A percentile compares a stretch with the other conserved stretches of the same genome.
Conservation (phyloP, 2,329 filamentous ascomycete species). For the Aspergillus pseudotamarii region DNA sequence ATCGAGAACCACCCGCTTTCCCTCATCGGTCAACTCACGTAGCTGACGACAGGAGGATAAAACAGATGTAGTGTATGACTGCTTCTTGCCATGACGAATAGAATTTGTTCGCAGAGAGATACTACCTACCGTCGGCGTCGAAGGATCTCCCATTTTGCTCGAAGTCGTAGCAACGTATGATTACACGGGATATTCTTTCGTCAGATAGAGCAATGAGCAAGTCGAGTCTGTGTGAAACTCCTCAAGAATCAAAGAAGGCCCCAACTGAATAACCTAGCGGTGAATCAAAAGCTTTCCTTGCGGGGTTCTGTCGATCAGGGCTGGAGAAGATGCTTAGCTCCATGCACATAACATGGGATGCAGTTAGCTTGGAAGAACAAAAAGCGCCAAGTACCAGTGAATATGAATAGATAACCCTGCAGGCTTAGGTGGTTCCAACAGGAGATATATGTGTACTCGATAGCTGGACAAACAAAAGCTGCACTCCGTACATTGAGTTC, state of each 20-base stretch:
- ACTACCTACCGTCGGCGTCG: neutral
- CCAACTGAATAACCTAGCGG: neutral
- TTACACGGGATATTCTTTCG: neutral
- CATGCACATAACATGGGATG: too few relatives aligned
- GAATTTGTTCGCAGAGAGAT: neutral
- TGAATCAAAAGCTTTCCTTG: neutral
- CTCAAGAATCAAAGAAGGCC: neutral
- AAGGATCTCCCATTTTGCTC: neutral
- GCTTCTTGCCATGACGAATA: neutral
- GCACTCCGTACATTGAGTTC: too few relatives aligned
- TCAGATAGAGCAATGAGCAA: neutral
- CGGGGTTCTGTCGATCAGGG: too few relatives aligned
- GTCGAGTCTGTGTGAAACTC: neutral
- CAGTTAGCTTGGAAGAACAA: too few relatives aligned
- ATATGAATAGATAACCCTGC: neutral
- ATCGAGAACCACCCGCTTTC: conserved; percentile 8
- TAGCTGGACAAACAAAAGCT: too few relatives aligned
- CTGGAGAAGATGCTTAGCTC: too few relatives aligned
- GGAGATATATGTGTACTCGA: too few relatives aligned
- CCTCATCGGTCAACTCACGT: neutral
- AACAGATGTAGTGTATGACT: neutral
- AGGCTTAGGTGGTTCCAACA: neutral
- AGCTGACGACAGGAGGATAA: neutral
- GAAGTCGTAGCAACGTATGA: neutral
- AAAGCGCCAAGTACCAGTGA: neutral